phyloP scores from a whole-genome alignment of 2,329 filamentous ascomycete species.

The Claviceps digitariae region DNA sequence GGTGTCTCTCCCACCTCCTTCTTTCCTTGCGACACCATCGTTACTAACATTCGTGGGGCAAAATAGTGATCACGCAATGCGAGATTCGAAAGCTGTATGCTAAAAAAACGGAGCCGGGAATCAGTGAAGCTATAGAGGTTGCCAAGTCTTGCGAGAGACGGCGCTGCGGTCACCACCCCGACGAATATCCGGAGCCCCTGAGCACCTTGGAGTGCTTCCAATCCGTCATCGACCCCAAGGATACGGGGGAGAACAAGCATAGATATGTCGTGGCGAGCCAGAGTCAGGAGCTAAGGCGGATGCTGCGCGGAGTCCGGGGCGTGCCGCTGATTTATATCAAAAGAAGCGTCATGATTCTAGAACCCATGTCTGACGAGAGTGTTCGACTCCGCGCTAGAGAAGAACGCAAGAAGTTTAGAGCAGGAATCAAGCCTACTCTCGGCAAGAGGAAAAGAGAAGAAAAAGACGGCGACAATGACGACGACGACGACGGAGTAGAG shows the following conservation, averaged over 20 bases:
- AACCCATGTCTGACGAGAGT: constrained; percentile 60
- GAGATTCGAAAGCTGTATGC: constrained; percentile 68
- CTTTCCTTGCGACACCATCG: background rate
- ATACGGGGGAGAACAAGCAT: constrained; percentile 57
- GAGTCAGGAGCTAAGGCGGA: constrained; percentile 47
- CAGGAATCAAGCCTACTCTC: constrained; percentile 44
- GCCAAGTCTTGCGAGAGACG: constrained; percentile 66
- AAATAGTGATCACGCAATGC: constrained; percentile 63
- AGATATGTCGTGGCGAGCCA: constrained; percentile 69
- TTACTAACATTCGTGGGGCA: constrained; percentile 12
- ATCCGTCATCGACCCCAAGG: constrained; percentile 68
- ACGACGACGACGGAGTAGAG: constrained; percentile 10
- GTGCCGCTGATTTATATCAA: constrained; percentile 70
- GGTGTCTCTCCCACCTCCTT: too few relatives aligned
- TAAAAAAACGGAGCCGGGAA: constrained; percentile 38
- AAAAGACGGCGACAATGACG: constrained; percentile 13
- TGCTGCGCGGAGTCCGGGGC: constrained; percentile 53
- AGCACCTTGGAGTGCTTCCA: constrained; percentile 55
- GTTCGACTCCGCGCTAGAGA: constrained; percentile 49
- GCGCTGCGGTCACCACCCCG: constrained; percentile 63
- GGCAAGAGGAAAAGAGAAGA: constrained; percentile 39
- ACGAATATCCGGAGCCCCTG: constrained; percentile 58
- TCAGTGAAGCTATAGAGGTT: constrained; percentile 50
- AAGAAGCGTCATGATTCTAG: constrained; percentile 56
- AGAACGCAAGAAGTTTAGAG: constrained; percentile 62